Evolutionary conservation across 371 early-diverging fungal genomes (phyloP), one percentile per base, ranked within the genome.

Genomic region (Nematocida ironsii): DNA sequence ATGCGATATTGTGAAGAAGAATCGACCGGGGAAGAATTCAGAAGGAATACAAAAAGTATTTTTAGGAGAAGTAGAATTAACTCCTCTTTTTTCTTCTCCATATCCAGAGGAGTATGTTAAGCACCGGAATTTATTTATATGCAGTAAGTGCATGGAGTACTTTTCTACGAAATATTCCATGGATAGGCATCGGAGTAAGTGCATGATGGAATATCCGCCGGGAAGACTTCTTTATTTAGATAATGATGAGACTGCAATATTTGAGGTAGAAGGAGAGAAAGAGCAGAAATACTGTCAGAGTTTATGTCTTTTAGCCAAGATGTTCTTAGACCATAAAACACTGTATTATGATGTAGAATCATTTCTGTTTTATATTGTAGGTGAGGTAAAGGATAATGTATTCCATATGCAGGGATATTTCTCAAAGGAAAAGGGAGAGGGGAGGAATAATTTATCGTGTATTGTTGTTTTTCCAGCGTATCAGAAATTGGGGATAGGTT

Each of bases 271-370:
- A 57, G 86, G 84, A 50, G 16, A 20, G 16, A 44, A 66, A 5
- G 54, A 83, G 52, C 54, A 60, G 39, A 66, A 44, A 13, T 62
- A 78, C 67, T 85, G 85, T 60, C 72, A 73, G 55, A 83, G 75
- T 55, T 57, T 85, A 13, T 85, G 85, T 50, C 33, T 82, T 33
- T 40, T 87, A 25, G 85, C 83, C 5, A 81, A 82, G 33, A 68
- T 72, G 64, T 87, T 85, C 57, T 76, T 87, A n/a, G 50, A 81
- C 44, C 67, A 80, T 27, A 87, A 87, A 60, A 87, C 87, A 39
- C 58, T 86, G 9, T 84, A 82, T 66, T 84, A 72, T 55, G 87
- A 85, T 13, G 78, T 87, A 11, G 83, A 84, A 39, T 62, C 73
- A 60, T 87, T 85, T 83, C 61, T 80, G 44, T 86, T 87, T 67